Conservation (phyloP, 306 rosid genomes). For the Lathyrus tuberosus region DNA sequence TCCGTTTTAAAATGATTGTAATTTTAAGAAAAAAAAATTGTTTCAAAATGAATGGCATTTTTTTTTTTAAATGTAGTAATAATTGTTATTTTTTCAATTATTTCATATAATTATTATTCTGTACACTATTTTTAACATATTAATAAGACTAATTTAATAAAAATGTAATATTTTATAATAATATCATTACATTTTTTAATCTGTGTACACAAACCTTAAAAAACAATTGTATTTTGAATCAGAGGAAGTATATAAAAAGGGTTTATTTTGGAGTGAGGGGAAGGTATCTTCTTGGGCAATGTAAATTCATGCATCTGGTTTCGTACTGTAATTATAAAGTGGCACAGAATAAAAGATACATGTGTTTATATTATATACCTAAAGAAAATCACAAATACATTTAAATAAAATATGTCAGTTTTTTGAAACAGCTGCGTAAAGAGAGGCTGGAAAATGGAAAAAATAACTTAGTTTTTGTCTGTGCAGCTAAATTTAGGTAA, state of each 20-base stretch:
- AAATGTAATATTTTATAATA: too few relatives aligned
- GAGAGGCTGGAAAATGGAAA: slow-evolving; percentile 56
- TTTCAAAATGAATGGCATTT: too few relatives aligned
- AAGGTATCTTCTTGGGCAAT: slow-evolving; percentile 14
- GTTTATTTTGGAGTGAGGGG: not conserved
- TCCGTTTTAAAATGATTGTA: too few relatives aligned
- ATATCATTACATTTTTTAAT: too few relatives aligned
- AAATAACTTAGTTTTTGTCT: slow-evolving; percentile 84
- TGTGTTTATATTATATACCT: slow-evolving; percentile 12
- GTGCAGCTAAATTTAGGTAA: slow-evolving; percentile 91
- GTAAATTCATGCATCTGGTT: slow-evolving; percentile 53
- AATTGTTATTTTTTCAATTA: too few relatives aligned
- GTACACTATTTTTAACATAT: too few relatives aligned
- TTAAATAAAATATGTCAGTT: slow-evolving; percentile 30
- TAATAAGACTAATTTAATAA: too few relatives aligned
- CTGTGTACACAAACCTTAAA: too few relatives aligned
- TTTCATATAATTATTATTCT: too few relatives aligned
- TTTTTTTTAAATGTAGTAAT: too few relatives aligned
- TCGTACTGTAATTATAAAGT: slow-evolving; percentile 51
- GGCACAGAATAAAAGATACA: slow-evolving; percentile 82
- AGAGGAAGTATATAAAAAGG: not conserved
- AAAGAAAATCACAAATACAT: slow-evolving; percentile 17
- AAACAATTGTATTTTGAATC: too few relatives aligned
- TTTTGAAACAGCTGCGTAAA: slow-evolving; percentile 66
- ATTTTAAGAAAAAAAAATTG: too few relatives aligned